These are phyloP conservation scores for Colletotrichum salicis DNA, from an alignment of 2,329 filamentous ascomycete genomes.

Conservation along the genomic window DNA sequence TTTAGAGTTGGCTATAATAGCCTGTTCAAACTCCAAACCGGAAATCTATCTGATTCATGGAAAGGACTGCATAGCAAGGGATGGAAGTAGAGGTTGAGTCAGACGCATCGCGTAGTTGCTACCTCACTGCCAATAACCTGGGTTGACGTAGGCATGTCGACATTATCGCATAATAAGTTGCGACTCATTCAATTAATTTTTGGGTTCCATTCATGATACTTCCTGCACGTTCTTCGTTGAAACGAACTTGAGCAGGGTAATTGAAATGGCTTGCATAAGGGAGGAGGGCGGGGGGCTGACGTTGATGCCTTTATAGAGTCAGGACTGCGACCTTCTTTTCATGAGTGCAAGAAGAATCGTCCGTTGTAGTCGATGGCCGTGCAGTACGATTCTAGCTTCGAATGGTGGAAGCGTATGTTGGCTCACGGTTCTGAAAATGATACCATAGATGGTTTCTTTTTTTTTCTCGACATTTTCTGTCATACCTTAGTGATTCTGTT, in stretches of 20 bases:
- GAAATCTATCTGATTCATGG: background rate
- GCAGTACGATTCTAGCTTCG: no score
- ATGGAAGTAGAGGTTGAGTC: background rate
- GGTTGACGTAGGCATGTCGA: background rate
- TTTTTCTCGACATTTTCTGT: background rate
- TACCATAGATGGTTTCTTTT: background rate
- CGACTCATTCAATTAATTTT: background rate
- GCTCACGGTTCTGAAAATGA: background rate
- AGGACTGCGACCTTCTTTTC: no score
- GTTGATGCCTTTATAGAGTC: no score
- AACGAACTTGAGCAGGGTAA: no score
- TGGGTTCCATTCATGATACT: background rate
- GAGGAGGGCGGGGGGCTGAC: no score
- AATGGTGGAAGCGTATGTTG: no score
- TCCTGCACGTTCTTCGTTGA: no score
- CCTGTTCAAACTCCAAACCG: background rate
- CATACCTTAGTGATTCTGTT: background rate
- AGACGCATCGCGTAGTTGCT: background rate
- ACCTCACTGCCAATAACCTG: background rate
- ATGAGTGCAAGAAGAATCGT: no score
- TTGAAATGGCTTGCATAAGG: no score
- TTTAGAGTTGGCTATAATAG: background rate
- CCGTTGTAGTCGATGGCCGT: no score
- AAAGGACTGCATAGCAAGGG: background rate
- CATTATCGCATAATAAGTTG: background rate